Base-by-base conservation (phyloP, 495 filamentous ascomycete genomes). In the Trichocladium uniseriatum region DNA sequence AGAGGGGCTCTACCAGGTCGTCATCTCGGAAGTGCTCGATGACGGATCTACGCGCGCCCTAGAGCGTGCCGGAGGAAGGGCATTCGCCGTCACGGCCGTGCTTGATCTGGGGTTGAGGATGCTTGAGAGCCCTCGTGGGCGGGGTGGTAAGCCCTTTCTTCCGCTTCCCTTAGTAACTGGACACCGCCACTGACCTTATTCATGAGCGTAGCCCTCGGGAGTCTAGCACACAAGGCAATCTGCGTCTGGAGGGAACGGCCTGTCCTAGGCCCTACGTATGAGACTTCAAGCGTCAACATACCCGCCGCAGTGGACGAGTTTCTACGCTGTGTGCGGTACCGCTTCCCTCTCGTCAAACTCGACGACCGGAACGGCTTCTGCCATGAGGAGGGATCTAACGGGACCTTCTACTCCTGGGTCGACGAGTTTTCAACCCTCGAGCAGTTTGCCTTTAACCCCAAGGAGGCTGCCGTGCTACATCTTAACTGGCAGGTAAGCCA, bases 101-200 rank as follows among this genome's bases (percentile, higher is more conserved):
- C 24, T 59, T 16, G 56, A 59, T 36, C 43, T 59, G 1, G 56
- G 56, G 14, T 7, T 59, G 38, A 38, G 56, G 29, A 59, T 59
- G 52, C 19, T 59, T 13, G 56, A 59, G 44, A 53, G 52, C 16
- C 14, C 6, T 5, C 41, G 56, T 0, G 56, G 56, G 31, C 15
- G 49, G 18, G 14, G 14, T 19, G 49, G 56, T 59, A 11, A 2
- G 52, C 52, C 6, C 1, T 20, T 24, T 22, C 10, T 2, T 8
- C 16, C 14, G 9, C 18, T 5, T 27, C 24, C 8, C 24, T 27
- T 8, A 27, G 4, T 32, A 5, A 6, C 15, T 11, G 4, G 13
- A 18, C n/a, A 7, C 5, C 16, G 9, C 11, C 5, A 19, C 44
- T 52, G 41, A 52, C 38, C 11, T 14, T 16, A 9, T 9, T 13